These are phyloP conservation scores for Plasmopara muralis DNA, from an alignment of 352 stramenopile species.

Conservation along the genomic window DNA sequence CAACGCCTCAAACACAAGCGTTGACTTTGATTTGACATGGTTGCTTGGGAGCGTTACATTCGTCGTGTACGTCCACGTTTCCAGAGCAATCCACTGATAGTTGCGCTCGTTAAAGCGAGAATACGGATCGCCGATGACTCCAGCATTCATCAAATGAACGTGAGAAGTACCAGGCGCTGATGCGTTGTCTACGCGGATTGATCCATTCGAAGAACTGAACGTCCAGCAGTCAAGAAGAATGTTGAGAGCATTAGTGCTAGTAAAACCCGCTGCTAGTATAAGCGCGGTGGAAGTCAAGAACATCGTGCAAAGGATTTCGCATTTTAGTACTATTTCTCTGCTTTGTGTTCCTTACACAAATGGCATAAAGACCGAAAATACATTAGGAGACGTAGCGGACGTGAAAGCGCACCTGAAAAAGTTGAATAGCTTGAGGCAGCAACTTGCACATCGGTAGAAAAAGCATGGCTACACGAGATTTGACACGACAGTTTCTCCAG, in stretches of 20 bases:
- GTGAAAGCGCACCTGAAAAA: constrained; percentile 1
- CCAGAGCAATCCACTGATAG: constrained; percentile 55
- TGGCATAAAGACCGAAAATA: constrained; percentile 8
- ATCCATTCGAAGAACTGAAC: constrained; percentile 52
- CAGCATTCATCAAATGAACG: constrained; percentile 53
- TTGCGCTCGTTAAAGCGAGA: constrained; percentile 64
- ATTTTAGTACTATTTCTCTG: neutral
- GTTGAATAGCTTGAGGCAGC: constrained; percentile 1
- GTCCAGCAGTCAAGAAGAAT: constrained; percentile 41
- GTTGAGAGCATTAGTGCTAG: constrained; percentile 5
- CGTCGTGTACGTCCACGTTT: constrained; percentile 76
- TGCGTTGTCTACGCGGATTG: constrained; percentile 39
- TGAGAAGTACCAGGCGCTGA: constrained; percentile 66
- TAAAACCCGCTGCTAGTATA: constrained; percentile 4
- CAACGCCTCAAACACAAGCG: constrained; percentile 58
- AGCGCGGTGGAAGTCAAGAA: neutral
- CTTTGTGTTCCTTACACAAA: constrained; percentile 5
- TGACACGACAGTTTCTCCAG: constrained; percentile 66
- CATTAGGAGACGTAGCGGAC: constrained; percentile 1
- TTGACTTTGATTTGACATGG: constrained; percentile 1
- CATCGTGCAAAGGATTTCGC: constrained; percentile 7
- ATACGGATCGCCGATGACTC: constrained; percentile 61
- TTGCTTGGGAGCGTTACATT: constrained; percentile 24
- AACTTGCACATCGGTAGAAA: neutral
- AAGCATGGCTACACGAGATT: constrained; percentile 69